Conservation (phyloP, 2,329 filamentous ascomycete genomes). For the Teratosphaeria zuluensis region DNA sequence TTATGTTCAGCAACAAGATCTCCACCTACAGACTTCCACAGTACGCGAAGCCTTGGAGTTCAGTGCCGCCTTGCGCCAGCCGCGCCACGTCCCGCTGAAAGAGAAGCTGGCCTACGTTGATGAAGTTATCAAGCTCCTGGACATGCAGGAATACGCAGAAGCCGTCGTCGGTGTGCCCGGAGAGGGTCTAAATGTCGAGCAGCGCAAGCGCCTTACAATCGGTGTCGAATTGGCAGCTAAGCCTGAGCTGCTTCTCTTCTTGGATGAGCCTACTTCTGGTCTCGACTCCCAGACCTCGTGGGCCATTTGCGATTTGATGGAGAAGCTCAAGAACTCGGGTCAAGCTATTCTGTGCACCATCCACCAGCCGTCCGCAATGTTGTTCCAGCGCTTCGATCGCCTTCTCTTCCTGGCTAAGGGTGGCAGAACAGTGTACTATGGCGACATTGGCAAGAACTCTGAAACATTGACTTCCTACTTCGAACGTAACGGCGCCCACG, state of each 20-base stretch:
- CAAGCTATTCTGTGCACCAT: slow-evolving; percentile 96
- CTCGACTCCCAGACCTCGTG: slow-evolving; percentile 89
- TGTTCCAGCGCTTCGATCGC: slow-evolving; percentile 84
- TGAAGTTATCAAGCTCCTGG: slow-evolving; percentile 80
- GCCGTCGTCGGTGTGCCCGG: slow-evolving; percentile 84
- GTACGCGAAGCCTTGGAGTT: slow-evolving; percentile 84
- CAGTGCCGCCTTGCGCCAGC: slow-evolving; percentile 76
- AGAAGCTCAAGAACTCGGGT: slow-evolving; percentile 80
- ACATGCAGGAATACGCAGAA: slow-evolving; percentile 84
- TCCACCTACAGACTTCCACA: slow-evolving; percentile 74
- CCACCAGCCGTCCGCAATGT: slow-evolving; percentile 90
- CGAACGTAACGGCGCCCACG: slow-evolving; percentile 56
- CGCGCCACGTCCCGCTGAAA: slow-evolving; percentile 56
- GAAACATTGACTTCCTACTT: slow-evolving; percentile 63
- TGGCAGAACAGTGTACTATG: slow-evolving; percentile 72
- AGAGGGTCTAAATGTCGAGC: slow-evolving; percentile 65
- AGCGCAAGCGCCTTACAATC: slow-evolving; percentile 73
- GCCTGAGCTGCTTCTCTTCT: slow-evolving; percentile 78
- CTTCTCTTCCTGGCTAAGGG: slow-evolving; percentile 69
- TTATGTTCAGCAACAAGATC: slow-evolving; percentile 87
- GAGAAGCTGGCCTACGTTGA: slow-evolving; percentile 85
- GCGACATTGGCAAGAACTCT: slow-evolving; percentile 64
- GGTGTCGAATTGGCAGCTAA: slow-evolving; percentile 94
- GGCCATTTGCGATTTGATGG: slow-evolving; percentile 79
- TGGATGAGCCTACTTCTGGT: slow-evolving; percentile 91